These are phyloP conservation scores for Pisolithus tinctorius DNA, from an alignment of 768 basidiomycete genomes.

Conservation along the genomic window DNA sequence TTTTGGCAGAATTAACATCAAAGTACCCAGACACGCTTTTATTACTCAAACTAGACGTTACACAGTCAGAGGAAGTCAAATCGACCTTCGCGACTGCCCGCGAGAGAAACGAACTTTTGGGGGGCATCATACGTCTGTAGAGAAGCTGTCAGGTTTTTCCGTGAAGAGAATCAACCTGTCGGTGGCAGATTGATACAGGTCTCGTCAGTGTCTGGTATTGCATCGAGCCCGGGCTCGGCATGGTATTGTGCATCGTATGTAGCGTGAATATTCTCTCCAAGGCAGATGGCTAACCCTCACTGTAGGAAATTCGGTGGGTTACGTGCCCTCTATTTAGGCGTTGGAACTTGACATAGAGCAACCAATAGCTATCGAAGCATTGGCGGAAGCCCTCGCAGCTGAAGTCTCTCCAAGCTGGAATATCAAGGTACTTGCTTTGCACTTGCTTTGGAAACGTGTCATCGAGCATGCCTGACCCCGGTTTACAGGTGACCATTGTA, in stretches of 20 bases:
- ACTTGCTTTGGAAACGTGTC: not conserved
- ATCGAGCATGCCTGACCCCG: not conserved
- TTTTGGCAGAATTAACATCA: slow-evolving; percentile 20
- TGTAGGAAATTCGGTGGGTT: slow-evolving; percentile 13
- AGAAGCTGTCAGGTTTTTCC: slow-evolving; percentile 23
- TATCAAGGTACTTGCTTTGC: slow-evolving; percentile 11
- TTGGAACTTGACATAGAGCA: not conserved
- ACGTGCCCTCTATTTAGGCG: not conserved
- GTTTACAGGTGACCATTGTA: slow-evolving; percentile 2
- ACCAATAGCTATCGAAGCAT: slow-evolving; percentile 5
- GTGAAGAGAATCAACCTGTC: slow-evolving; percentile 22
- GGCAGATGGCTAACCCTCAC: not conserved
- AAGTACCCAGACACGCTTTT: slow-evolving; percentile 27
- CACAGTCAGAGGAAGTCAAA: slow-evolving; percentile 21
- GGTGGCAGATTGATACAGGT: slow-evolving; percentile 35
- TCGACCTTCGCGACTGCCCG: slow-evolving; percentile 28
- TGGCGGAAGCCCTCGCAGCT: slow-evolving; percentile 8
- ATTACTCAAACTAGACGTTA: slow-evolving; percentile 37
- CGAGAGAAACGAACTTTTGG: slow-evolving; percentile 36
- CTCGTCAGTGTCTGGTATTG: slow-evolving; percentile 27
- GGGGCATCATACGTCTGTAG: slow-evolving; percentile 34
- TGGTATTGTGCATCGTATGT: slow-evolving; percentile 20
- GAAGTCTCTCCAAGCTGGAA: slow-evolving; percentile 17
- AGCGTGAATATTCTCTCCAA: not conserved
- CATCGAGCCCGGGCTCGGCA: slow-evolving; percentile 3